phyloP scores from a whole-genome alignment of 1,284 basidiomycete species.

The Tylopilus orsonianus region DNA sequence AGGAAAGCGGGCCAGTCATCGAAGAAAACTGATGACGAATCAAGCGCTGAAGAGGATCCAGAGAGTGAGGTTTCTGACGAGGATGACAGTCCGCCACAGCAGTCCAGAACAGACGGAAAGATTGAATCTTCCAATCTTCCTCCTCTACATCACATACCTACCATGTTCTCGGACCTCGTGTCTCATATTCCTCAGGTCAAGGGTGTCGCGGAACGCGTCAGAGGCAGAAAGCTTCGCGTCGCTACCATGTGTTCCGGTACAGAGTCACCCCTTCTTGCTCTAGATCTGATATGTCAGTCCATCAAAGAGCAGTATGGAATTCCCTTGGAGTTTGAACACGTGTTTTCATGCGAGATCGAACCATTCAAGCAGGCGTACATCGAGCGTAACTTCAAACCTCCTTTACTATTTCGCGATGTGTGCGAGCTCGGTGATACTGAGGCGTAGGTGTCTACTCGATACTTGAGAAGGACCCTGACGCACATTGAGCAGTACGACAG shows the following conservation, averaged over 20 bases:
- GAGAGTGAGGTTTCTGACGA: conserved; percentile 32
- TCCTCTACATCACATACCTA: conserved; percentile 79
- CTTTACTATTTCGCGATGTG: conserved; percentile 91
- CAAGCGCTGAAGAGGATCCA: conserved; percentile 21
- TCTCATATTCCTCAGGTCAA: conserved; percentile 68
- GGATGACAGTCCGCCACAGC: conserved; percentile 28
- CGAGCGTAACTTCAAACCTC: conserved; percentile 91
- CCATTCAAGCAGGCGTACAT: conserved; percentile 99
- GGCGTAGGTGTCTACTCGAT: conserved; percentile 49
- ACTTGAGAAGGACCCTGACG: conserved; percentile 12
- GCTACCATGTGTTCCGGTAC: conserved; percentile 99
- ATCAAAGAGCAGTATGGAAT: conserved; percentile 70
- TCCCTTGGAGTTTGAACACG: conserved; percentile 80
- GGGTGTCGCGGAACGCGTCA: conserved; percentile 66
- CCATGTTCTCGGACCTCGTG: conserved; percentile 87
- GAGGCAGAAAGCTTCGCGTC: conserved; percentile 84
- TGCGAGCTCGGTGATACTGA: conserved; percentile 81
- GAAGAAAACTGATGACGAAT: conserved; percentile 33
- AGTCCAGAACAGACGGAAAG: conserved; percentile 38
- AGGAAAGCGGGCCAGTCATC: conserved; percentile 30
- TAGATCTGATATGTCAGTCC: conserved; percentile 78
- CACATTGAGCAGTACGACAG: conserved; percentile 65
- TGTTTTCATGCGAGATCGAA: conserved; percentile 97
- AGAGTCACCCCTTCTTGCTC: conserved; percentile 89
- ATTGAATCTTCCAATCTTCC: conserved; percentile 66